Base-by-base conservation (phyloP, 805 yeast species). In the Torulaspora quercuum region DNA sequence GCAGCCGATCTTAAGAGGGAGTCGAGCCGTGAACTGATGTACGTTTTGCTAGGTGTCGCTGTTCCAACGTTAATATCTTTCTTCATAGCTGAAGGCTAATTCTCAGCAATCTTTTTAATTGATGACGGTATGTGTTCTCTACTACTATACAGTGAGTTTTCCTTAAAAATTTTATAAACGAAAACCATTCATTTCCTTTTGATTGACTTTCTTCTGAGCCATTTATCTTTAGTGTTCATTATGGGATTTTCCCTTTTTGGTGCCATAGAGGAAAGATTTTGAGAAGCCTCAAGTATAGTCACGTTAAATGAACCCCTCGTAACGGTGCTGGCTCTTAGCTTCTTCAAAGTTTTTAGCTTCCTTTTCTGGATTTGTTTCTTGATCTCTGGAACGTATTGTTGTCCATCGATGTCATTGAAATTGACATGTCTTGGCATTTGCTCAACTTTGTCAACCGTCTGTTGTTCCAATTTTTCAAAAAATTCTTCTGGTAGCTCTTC, bases 301-400 rank as follows among this genome's bases (percentile, higher is more conserved):
- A 71, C 71, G 25, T 54, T 63, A 17, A 71, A 70, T 1, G 71
- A 70, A 1, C 74, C 75, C 35, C 61, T 64, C 26, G 56, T 56
- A 22, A 49, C 42, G 4, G 53, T 38, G 2, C 46, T 53, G 34
- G 52, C 56, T 32, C 61, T 65, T 39, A 57, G 29, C 17, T 39
- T 48, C 33, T 56, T 57, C n/a, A 64, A 51, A 16, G 62, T 58
- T 28, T 63, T 63, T 39, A 62, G 47, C 38, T 63, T 64, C 15
- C 39, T 50, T 29, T 48, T 52, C 15, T 44, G 39, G 7, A 51
- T 25, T 25, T 50, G 44, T 12, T 35, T 33, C 25, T 42, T 44
- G 15, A 49, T 17, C 25, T 44, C 51, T 28, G 41, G 41, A 30
- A 29, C 39, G 18, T 46, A 50, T 10, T 38, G 33, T 19, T 48